Conservation (phyloP, 2,329 filamentous ascomycete species). For the Cercospora canescens region DNA sequence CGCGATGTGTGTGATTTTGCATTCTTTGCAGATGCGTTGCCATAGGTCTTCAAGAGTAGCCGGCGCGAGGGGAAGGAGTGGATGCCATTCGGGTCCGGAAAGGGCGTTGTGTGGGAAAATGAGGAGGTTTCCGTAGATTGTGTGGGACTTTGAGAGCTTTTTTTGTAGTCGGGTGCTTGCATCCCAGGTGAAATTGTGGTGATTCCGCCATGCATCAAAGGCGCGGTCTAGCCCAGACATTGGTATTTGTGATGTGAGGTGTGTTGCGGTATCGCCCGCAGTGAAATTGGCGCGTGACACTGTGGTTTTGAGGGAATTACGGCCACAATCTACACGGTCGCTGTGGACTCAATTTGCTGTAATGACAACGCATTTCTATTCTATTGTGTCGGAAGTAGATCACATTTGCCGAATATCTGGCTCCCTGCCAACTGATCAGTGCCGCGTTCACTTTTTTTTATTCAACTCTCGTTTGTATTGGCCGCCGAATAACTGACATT, state of each 20-base stretch:
- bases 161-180: slow-evolving; percentile 6
- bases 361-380: neutral
- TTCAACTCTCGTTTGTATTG: no score
- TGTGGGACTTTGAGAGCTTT: slow-evolving; percentile 44
- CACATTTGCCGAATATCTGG: no score
- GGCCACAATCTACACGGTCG: neutral
- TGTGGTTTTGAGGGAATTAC: neutral
- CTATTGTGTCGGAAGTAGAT: no score
- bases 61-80: slow-evolving; percentile 35
- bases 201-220: slow-evolving; percentile 18
- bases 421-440: no score
- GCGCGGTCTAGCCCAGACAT: slow-evolving; percentile 21
- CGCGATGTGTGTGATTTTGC: slow-evolving; percentile 58
- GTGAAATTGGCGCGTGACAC: neutral
- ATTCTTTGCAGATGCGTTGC: slow-evolving; percentile 40
- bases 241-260: neutral
- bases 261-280: neutral
- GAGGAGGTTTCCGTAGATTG: slow-evolving; percentile 58
- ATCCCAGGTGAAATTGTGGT: neutral
- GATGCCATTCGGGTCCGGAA: slow-evolving; percentile 35
- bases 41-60: slow-evolving; percentile 42
- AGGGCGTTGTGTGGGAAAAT: slow-evolving; percentile 56
- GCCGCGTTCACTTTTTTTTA: no score
- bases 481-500: no score
- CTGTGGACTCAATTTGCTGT: neutral